phyloP scores from a whole-genome alignment of 176 grass and related monocot species.

The Pontederia paniculata region DNA sequence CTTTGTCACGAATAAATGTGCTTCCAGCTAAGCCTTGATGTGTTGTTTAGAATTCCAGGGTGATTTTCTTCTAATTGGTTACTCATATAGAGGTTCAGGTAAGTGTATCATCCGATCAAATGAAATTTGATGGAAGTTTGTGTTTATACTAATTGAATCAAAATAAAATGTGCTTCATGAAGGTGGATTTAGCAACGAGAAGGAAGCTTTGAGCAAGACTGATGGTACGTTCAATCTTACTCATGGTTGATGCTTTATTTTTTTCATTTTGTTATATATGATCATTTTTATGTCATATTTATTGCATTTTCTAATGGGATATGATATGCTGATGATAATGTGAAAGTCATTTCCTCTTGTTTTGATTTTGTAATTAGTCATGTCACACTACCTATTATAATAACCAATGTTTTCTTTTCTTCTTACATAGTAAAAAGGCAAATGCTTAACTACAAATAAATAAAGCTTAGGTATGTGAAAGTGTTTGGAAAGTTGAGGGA shows the following conservation, averaged over 20 bases:
- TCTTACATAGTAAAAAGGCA: too few species aligned
- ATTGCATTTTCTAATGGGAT: not conserved
- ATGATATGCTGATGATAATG: not conserved
- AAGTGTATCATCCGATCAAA: not conserved
- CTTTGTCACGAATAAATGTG: too few species aligned
- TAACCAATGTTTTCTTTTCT: too few species aligned
- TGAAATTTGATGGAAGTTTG: not conserved
- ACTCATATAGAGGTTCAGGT: slow-evolving; percentile 17
- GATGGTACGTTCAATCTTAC: not conserved
- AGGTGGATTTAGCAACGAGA: slow-evolving; percentile 10
- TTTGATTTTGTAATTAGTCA: too few species aligned
- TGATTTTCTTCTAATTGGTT: slow-evolving; percentile 20
- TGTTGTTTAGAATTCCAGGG: slow-evolving; percentile 9
- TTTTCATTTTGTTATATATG: not conserved
- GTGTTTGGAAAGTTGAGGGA: too few species aligned
- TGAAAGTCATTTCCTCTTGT: too few species aligned
- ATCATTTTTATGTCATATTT: too few species aligned
- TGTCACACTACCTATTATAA: too few species aligned
- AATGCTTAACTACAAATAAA: too few species aligned
- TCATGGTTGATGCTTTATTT: not conserved
- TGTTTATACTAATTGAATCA: not conserved
- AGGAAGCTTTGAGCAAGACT: slow-evolving; percentile 6
- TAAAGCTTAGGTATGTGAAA: too few species aligned
- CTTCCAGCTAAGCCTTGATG: too few species aligned
- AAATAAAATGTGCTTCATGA: not conserved